Base-by-base conservation (phyloP, 108 stramenopile genomes). In the Cyclotella atomus region DNA sequence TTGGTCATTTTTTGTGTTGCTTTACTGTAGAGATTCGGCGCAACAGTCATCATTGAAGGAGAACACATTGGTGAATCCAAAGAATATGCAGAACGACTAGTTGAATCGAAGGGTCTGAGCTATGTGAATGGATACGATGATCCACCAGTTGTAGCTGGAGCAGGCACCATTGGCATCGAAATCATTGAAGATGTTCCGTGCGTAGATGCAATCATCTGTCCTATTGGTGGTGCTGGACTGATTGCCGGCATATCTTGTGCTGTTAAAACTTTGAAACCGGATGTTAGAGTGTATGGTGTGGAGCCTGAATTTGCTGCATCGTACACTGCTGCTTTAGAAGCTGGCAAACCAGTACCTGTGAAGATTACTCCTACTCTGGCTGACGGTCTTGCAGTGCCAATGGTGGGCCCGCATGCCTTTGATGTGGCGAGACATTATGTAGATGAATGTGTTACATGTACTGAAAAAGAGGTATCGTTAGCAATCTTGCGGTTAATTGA, bases 71-170 rank as follows among this genome's bases (percentile, higher is more conserved):
- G 95, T 0, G 96, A 98, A 83, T 81, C 95, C 29, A 97, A 97
- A 79, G 85, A 79, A 29, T 81, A 77, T 46, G 97, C 97, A 21
- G 90, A 95, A 47, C 71, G 65, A 15, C 63, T 94, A 7, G 82
- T 84, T 16, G 73, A 71, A 30, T 72, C 84, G 20, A 77, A 95
- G 50, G 84, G 83, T 1, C 68, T 91, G 41, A 76, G 75, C 17
- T 98, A 98, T 73, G 72, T 98, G 15, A 98, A 98, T 72, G 98
- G 98, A 0, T 99, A 99, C 77, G 97, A 99, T 83, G 96, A 99
- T 79, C 93, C 93, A n/a, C 81, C 94, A 36, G 97, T 99, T 78
- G 77, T 97, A 21, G 98, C 98, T 3, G 98, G 98, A 23, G 98
- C 98, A 2, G 98, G 98, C 28, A 97, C 98, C n/a, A 95, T 99